Conservation (phyloP, 306 rosid species). For the Lupinus albus region DNA sequence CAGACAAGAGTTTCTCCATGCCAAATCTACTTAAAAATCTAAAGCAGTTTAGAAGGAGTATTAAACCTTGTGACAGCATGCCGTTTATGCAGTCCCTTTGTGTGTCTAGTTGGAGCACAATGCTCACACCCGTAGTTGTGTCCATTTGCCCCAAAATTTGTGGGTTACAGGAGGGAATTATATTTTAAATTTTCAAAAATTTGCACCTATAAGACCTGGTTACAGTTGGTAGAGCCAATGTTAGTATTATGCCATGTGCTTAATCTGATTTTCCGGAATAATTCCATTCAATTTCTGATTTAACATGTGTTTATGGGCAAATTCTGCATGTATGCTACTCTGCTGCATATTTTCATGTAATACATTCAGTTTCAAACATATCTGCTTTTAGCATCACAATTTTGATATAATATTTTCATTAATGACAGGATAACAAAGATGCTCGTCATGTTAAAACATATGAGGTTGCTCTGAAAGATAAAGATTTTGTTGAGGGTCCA, state of each 20-base stretch:
- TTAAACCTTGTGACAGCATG: not conserved
- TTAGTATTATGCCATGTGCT: not conserved
- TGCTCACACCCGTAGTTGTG: not conserved
- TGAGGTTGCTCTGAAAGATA: slow-evolving; percentile 94
- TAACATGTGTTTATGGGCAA: slow-evolving; percentile 6
- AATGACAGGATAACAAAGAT: slow-evolving; percentile 91
- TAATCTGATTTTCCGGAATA: not conserved
- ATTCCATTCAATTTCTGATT: not conserved
- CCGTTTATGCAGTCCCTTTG: not conserved
- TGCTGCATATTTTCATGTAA: slow-evolving; percentile 11
- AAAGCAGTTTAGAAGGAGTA: not conserved
- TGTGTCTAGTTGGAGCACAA: slow-evolving; percentile 1
- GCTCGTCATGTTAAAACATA: slow-evolving; percentile 97
- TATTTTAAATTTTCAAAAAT: not conserved
- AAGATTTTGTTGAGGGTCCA: slow-evolving; percentile 97
- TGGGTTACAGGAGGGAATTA: not conserved
- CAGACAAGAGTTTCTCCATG: not conserved
- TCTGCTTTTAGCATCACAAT: slow-evolving; percentile 6
- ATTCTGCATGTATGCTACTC: not conserved
- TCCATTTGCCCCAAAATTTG: not conserved
- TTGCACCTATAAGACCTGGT: not conserved
- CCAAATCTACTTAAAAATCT: slow-evolving; percentile 8
- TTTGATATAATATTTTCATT: slow-evolving; percentile 32
- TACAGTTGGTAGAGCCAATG: slow-evolving; percentile 4
- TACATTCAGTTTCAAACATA: not conserved